Percentiles rank a stretch among this genome's conserved stretches.
phyloP scores from a whole-genome alignment of 805 yeast species.

The Metschnikowia bowlesiae region DNA sequence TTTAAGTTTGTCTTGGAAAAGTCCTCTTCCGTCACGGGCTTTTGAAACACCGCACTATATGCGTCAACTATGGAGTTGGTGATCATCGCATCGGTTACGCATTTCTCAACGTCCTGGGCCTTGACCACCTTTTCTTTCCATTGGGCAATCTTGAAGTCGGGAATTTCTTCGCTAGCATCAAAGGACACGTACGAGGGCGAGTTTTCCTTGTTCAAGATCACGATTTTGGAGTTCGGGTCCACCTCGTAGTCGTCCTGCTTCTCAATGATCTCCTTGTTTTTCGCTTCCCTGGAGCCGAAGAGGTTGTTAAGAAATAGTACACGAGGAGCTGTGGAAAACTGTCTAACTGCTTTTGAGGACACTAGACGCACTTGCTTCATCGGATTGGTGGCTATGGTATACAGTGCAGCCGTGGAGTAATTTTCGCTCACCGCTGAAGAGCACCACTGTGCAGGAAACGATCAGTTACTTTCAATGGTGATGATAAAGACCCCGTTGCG shows the following conservation, averaged over 20 bases:
- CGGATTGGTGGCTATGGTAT: neutral
- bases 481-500: too few species aligned
- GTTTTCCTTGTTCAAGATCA: slow-evolving; percentile 32
- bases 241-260: slow-evolving; percentile 37
- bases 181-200: slow-evolving; percentile 28
- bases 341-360: neutral
- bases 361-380: slow-evolving; percentile 4
- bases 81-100: slow-evolving; percentile 24
- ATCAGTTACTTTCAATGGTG: neutral
- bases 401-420: neutral
- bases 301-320: slow-evolving; percentile 28
- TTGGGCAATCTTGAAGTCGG: slow-evolving; percentile 30
- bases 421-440: slow-evolving; percentile 4
- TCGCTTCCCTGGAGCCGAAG: slow-evolving; percentile 29
- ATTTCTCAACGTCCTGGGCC: slow-evolving; percentile 25
- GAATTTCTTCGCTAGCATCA: slow-evolving; percentile 27
- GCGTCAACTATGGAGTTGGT: slow-evolving; percentile 23
- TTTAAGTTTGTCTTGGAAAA: slow-evolving; percentile 7
- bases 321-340: slow-evolving; percentile 12
- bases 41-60: slow-evolving; percentile 20
- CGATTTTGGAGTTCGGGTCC: slow-evolving; percentile 30
- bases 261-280: slow-evolving; percentile 33
- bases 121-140: slow-evolving; percentile 31
- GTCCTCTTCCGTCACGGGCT: slow-evolving; percentile 5
- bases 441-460: neutral